Percentiles rank a stretch among this genome's conserved stretches.
These are phyloP conservation scores for Botrytis fragariae DNA, from an alignment of 2,329 filamentous ascomycete genomes.

Conservation along the genomic window DNA sequence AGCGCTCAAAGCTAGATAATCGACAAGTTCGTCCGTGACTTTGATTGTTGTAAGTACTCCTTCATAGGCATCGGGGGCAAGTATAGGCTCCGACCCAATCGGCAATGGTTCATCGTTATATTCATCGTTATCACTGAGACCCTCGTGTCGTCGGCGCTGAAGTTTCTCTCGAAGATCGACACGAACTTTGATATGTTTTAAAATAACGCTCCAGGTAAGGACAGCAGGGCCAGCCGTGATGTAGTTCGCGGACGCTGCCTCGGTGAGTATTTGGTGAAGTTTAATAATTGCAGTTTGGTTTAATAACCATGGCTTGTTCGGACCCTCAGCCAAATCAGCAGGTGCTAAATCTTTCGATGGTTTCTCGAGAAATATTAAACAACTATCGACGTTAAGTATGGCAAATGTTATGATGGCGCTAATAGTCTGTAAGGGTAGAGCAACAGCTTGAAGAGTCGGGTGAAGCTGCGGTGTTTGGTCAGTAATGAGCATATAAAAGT, in stretches of 20 bases:
- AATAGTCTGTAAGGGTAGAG: constrained; percentile 65
- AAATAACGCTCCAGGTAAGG: constrained; percentile 77
- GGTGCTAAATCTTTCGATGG: constrained; percentile 40
- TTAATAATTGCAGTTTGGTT: constrained; percentile 67
- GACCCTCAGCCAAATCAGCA: constrained; percentile 31
- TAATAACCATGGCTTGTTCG: constrained; percentile 61
- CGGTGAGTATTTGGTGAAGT: constrained; percentile 69
- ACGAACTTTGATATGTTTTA: constrained; percentile 56
- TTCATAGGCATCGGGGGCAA: constrained; percentile 38
- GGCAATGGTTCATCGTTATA: constrained; percentile 51
- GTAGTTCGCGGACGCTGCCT: constrained; percentile 52
- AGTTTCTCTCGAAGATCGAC: constrained; percentile 15
- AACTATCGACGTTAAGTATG: constrained; percentile 57
- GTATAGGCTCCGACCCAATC: constrained; percentile 46
- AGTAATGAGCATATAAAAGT: constrained; percentile 18
- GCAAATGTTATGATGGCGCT: constrained; percentile 68
- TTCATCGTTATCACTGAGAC: constrained; percentile 11
- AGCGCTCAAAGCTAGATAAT: constrained; percentile 46
- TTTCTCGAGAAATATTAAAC: constrained; percentile 24
- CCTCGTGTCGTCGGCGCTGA: constrained; percentile 17
- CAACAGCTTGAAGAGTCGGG: constrained; percentile 41
- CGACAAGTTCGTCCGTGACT: constrained; percentile 43
- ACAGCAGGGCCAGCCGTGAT: constrained; percentile 68
- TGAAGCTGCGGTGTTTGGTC: constrained; percentile 25
- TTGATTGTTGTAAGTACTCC: constrained; percentile 46